Evolutionary conservation across 352 stramenopile species (phyloP).

Genomic region (Phytophthora pluvialis): DNA sequence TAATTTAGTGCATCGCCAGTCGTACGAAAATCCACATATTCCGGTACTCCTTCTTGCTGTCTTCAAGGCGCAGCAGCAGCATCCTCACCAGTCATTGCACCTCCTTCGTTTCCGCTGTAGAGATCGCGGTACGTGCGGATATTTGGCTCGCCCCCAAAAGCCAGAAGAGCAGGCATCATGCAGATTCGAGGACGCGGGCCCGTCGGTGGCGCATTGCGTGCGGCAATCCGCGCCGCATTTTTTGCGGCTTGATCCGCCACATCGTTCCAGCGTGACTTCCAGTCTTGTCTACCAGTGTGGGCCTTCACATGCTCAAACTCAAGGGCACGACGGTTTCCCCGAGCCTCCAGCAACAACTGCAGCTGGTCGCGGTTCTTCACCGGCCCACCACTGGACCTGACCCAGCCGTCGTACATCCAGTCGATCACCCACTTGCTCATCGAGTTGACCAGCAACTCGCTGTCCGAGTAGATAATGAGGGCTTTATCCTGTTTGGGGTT

Average conservation of each 20-base stretch:
- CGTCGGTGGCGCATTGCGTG: neutral
- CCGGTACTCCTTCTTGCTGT: no score
- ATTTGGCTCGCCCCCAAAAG: slow-evolving; percentile 6
- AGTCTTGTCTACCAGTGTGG: slow-evolving; percentile 11
- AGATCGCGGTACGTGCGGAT: slow-evolving; percentile 11
- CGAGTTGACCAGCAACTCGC: no score
- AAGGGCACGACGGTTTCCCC: neutral
- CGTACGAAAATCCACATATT: no score
- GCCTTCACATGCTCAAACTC: slow-evolving; percentile 19
- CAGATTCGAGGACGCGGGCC: slow-evolving; percentile 2
- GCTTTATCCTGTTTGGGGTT: no score
- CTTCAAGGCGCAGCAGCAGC: no score
- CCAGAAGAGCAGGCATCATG: slow-evolving; percentile 10
- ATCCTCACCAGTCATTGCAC: neutral
- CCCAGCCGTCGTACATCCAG: slow-evolving; percentile 25
- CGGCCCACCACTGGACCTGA: slow-evolving; percentile 4
- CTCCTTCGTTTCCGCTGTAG: neutral
- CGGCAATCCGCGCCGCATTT: neutral
- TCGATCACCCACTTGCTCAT: slow-evolving; percentile 10
- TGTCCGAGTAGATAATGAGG: no score
- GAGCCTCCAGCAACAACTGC: slow-evolving; percentile 7
- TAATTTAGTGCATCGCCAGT: no score
- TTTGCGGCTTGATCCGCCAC: slow-evolving; percentile 15
- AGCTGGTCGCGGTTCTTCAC: slow-evolving; percentile 26
- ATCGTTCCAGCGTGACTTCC: slow-evolving; percentile 25